Base-by-base conservation (phyloP, 1,284 basidiomycete species). In the Ustilago cynodontis region DNA sequence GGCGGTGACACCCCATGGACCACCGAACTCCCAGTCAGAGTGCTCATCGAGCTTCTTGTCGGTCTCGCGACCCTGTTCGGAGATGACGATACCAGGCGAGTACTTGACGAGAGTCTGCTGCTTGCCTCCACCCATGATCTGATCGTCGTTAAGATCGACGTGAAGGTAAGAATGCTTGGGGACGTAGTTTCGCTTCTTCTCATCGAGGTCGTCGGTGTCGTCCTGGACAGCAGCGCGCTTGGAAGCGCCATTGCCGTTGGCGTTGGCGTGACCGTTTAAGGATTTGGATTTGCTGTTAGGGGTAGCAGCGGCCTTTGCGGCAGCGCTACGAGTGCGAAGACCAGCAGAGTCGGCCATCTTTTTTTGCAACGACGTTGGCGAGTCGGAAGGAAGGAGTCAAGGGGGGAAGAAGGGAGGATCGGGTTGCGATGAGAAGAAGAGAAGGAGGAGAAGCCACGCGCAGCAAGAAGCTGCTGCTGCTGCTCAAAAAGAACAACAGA, bases 1-100 rank as follows among this genome's bases (percentile, higher is more conserved):
- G 31, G 92, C 93, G 11, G 91, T 87, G 47, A 95, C 94, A 53
- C 97, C 96, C 87, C 89, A 89, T 49, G 96, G 95, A 9, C 96
- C 96, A 78, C 96, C 97, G 83, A 99, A 99, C 87, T 99, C 95
- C 88, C 67, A 85, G 54, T 81, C 81, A 33, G 77, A 60, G 69
- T 86, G 84, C 62, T 73, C 62, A 64, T 86, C 84, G 64, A 86
- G 79, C 61, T 77, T 72, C 77, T 82, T 82, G 78, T 86, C 84
- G 50, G 61, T 78, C 65, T 77, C 79, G 18, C 72, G 69, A 26
- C 84, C 84, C 50, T 81, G 77, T 51, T 86, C 84, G 14, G 77
- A 77, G 67, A 86, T 85, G 67, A 80, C 73, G 62, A 86, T 86
- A 43, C 84, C 84, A 13, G 84, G 84, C 22, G 71, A 67, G 67